Base-by-base conservation (phyloP, 1,284 basidiomycete species). In the Cryptococcus sp. region DNA sequence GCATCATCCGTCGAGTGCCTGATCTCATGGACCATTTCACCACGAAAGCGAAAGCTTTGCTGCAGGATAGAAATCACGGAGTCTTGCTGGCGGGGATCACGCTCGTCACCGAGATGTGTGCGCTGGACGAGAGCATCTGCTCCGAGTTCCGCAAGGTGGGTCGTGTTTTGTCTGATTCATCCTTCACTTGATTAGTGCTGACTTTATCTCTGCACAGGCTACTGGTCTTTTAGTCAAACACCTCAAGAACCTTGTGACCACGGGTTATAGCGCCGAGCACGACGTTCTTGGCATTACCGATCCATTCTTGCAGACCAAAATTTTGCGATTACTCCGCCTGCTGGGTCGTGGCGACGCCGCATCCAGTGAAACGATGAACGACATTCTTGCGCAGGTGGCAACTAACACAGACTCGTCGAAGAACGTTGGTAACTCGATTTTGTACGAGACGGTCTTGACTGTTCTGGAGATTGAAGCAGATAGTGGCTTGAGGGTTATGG, bases 211-310 rank as follows among this genome's bases (percentile, higher is more conserved):
- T 20, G 1, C 34, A n/a, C 65, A 95, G 89, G 91, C 91, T 49
- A 94, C 97, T 3, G 91, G 93, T 2, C 81, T 95, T 10, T 87
- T 99, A 19, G 94, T 99, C 48, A 89, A 93, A 63, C 93, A 97
- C 73, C 84, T 99, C 66, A 99, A 99, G 77, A 89, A 91, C 3
- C 82, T 99, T 47, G 92, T 93, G 49, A 94, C 95, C 0, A 97
- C 95, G 1, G 95, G 95, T 19, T 98, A 98, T 78, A 96, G 93
- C 66, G 95, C 96, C 22, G 96, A 99, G 76, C 96, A 99, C 73
- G 96, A 99, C 69, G 96, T 99, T n/a, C 92, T 92, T 26, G 96
- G 96, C 29, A 95, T 99, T 77, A 98, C 95, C 23, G 96, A 99
- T 77, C 96, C 96, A 2, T 99, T 99, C 84, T 82, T 99, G 16